Conservation (phyloP, 2,329 filamentous ascomycete species). For the Aspergillus neoniger region DNA sequence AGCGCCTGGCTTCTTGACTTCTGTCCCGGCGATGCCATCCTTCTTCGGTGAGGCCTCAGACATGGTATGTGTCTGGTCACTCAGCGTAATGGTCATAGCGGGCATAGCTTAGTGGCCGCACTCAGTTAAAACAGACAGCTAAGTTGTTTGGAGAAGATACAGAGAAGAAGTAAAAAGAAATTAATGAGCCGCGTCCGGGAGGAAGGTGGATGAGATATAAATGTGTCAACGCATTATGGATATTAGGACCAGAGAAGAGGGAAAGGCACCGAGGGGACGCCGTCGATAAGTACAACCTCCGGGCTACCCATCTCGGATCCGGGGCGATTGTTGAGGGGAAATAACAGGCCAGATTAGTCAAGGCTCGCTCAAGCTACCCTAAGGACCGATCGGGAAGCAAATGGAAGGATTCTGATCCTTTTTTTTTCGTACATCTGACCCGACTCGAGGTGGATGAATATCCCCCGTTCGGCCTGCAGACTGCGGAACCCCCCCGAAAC, state of each 20-base stretch:
- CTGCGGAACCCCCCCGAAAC: background rate
- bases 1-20: background rate
- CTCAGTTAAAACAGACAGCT: background rate
- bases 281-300: slow-evolving; percentile 1
- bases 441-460: background rate
- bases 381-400: background rate
- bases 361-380: background rate
- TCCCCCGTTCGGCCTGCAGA: background rate
- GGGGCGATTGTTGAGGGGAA: slow-evolving; percentile 1
- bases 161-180: too few relatives aligned
- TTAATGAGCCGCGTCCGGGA: background rate
- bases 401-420: slow-evolving; percentile 9
- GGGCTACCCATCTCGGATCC: background rate
- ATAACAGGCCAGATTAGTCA: slow-evolving; percentile 1
- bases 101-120: background rate
- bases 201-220: background rate
- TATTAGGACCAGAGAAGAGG: background rate
- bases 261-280: background rate
- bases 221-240: background rate
- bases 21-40: background rate
- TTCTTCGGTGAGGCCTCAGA: background rate
- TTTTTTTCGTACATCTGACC: slow-evolving; percentile 3
- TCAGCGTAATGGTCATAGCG: background rate
- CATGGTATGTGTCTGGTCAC: background rate
- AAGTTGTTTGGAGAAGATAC: background rate